Evolutionary conservation across 805 yeast genomes (phyloP).

Genomic region (Metschnikowia koreensis): DNA sequence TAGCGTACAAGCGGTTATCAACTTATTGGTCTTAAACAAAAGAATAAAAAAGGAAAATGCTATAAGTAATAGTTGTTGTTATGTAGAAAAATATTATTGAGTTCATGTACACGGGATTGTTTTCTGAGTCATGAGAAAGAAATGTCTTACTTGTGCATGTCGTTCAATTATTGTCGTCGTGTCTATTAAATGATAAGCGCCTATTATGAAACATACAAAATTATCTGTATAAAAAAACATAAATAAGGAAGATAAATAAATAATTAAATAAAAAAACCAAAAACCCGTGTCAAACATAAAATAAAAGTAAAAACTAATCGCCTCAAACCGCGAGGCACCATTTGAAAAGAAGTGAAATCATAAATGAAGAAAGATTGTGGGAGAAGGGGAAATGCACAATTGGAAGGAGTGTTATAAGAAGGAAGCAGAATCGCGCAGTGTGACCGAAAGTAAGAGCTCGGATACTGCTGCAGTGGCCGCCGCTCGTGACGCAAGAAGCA

Average conservation of each 20-base stretch:
- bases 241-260: not conserved
- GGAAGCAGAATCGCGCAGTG: constrained; percentile 1
- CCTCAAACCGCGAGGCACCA: not conserved
- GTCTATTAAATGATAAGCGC: not conserved
- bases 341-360: constrained; percentile 1
- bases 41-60: too few species aligned
- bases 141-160: too few species aligned
- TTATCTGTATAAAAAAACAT: too few species aligned
- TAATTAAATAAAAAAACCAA: not conserved
- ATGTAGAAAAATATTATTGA: too few species aligned
- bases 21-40: too few species aligned
- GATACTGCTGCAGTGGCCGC: constrained; percentile 5
- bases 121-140: too few species aligned
- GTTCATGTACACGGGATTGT: too few species aligned
- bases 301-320: not conserved
- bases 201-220: not conserved
- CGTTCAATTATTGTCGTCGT: too few species aligned
- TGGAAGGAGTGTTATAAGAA: not conserved
- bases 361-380: not conserved
- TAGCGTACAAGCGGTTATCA: too few species aligned
- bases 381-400: not conserved
- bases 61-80: too few species aligned
- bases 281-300: not conserved
- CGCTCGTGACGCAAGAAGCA: not conserved
- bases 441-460: constrained; percentile 5